A percentile compares a stretch with the other conserved stretches of the same genome.
Conservation (phyloP, 108 stramenopile species). For the Pseudonitzschia multiseries region DNA sequence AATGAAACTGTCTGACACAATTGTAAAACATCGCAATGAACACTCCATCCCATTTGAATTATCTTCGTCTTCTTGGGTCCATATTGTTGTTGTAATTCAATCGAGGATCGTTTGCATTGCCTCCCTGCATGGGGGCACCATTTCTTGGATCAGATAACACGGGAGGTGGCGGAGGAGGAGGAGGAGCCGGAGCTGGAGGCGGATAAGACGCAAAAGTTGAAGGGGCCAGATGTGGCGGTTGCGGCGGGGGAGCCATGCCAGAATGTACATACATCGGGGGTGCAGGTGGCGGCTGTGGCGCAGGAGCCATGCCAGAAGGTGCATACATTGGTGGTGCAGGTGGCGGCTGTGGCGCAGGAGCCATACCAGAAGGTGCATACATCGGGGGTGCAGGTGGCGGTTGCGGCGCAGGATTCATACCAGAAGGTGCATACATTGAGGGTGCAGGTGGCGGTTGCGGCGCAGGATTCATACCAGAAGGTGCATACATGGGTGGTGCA, state of each 20-base stretch:
- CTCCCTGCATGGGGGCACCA: background rate
- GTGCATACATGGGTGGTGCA: background rate
- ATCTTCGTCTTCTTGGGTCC: background rate
- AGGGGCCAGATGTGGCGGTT: background rate
- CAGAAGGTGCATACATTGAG: too few species aligned
- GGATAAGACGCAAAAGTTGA: too few species aligned
- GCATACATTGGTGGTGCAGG: background rate
- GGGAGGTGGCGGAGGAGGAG: conserved; percentile 3
- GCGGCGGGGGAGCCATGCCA: too few species aligned
- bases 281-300: background rate
- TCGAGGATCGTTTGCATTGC: background rate
- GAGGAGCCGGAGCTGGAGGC: background rate
- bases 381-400: conserved; percentile 1
- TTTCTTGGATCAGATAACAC: background rate
- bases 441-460: background rate
- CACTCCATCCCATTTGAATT: background rate
- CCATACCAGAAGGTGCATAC: background rate
- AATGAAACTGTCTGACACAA: too few species aligned
- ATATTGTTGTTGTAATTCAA: background rate
- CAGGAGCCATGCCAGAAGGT: background rate
- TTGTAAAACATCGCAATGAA: too few species aligned
- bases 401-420: too few species aligned
- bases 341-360: too few species aligned
- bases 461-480: background rate
- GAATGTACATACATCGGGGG: too few species aligned